Base-by-base conservation (phyloP, 257 asterid species). In the Salvia rosmarinus region DNA sequence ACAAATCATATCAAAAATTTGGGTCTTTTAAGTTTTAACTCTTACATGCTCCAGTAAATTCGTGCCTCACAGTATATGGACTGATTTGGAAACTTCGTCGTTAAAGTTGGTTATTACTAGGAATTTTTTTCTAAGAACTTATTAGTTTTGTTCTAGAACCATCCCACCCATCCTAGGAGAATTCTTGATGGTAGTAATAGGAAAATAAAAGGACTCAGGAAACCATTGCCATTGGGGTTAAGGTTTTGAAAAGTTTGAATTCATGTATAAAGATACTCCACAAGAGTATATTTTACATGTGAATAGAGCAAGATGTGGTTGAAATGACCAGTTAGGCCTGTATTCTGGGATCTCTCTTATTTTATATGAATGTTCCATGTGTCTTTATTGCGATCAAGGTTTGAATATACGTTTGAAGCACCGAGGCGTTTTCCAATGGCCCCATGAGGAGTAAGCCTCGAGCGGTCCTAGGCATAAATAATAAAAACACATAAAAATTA, bases 161-260 rank as follows among this genome's bases (percentile, higher is more conserved):
- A 17, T 12, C 1, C 1, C 9, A 39, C 28, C 28, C 61, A 20
- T 55, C n/a, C 30, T 55, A 52, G 43, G 43, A 17, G n/a, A 43
- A 32, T 19, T 28, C 37, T 43, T 28, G n/a, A 30, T 16, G 37
- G 9, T 34, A 44, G 62, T 30, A 21, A 42, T 51, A 28, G 32
- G 67, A 40, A 65, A 14, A 32, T 54, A 6, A 8, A 25, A 5
- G 13, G 39, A 46, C 64, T 67, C 32, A 12, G 50, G 37, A 32
- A 57, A 11, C 63, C 51, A 16, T 16, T 20, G 49, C 63, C 51
- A 16, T 16, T 20, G 49, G 9, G 68, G 19, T 23, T 56, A 13
- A 19, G 64, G 43, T 34, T 76, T 63, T 63, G 23, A 52, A 19
- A 68, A 47, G 42, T 43, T n/a, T 32, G 40, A 46, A 11, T 59